phyloP scores from a whole-genome alignment of 768 basidiomycete genomes.

The Grammothele lineata region DNA sequence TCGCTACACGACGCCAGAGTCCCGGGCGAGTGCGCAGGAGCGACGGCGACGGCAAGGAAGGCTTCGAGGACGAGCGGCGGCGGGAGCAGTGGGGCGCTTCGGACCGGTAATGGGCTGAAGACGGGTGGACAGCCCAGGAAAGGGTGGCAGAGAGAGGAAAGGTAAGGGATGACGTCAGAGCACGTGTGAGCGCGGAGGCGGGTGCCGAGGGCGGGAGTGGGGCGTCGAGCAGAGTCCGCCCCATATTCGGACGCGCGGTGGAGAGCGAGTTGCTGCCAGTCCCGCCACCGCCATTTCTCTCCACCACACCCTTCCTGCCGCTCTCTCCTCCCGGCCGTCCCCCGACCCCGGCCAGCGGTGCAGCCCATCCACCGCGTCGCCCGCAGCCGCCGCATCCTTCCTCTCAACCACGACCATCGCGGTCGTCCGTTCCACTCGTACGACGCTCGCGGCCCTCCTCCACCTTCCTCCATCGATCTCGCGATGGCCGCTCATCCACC shows the following conservation, averaged over 20 bases:
- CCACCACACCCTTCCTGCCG: not conserved
- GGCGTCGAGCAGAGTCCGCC: not conserved
- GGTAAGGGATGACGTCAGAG: constrained; percentile 8
- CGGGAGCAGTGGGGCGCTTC: too few species aligned
- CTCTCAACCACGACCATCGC: too few species aligned
- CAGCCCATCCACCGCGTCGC: too few species aligned
- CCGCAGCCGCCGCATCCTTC: too few species aligned
- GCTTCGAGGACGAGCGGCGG: too few species aligned
- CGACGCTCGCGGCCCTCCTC: too few species aligned
- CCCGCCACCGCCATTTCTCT: constrained; percentile 1
- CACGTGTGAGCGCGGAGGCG: constrained; percentile 8
- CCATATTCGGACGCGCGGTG: not conserved
- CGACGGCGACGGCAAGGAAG: not conserved
- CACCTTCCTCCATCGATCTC: constrained; percentile 3
- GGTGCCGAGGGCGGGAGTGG: constrained; percentile 1
- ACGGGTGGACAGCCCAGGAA: too few species aligned
- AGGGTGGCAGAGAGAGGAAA: not conserved
- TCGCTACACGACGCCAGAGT: not conserved
- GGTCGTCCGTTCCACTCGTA: too few species aligned
- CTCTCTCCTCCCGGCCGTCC: constrained; percentile 9
- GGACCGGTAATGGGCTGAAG: too few species aligned
- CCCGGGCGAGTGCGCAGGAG: not conserved
- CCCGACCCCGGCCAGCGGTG: not conserved
- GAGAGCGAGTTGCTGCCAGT: not conserved
- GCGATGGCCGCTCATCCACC: not conserved